phyloP scores from a whole-genome alignment of 108 stramenopile genomes.

The Cyclotella atomus region DNA sequence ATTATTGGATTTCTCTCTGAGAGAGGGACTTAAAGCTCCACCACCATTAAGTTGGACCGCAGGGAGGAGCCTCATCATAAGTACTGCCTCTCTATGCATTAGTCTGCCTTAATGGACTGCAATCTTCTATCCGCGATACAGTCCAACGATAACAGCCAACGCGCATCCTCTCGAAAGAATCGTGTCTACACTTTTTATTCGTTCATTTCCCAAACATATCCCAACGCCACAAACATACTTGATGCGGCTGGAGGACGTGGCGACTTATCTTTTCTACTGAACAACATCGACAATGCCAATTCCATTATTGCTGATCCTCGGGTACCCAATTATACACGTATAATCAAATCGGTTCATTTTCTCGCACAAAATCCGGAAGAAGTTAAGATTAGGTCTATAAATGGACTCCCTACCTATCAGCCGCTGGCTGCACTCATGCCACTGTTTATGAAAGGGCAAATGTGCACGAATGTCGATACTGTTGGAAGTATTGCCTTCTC shows the following conservation, averaged over 20 bases:
- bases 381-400: slow-evolving; percentile 53
- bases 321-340: slow-evolving; percentile 42
- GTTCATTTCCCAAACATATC: slow-evolving; percentile 56
- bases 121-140: too few relatives aligned
- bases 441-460: slow-evolving; percentile 23
- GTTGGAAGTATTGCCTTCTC: background rate
- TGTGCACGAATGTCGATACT: background rate
- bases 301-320: slow-evolving; percentile 81
- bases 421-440: slow-evolving; percentile 64
- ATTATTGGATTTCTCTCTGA: too few relatives aligned
- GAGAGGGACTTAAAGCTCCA: too few relatives aligned
- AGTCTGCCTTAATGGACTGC: too few relatives aligned
- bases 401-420: slow-evolving; percentile 58
- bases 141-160: slow-evolving; percentile 34
- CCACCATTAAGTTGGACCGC: too few relatives aligned
- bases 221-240: slow-evolving; percentile 41
- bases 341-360: slow-evolving; percentile 58
- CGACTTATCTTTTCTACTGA: slow-evolving; percentile 72
- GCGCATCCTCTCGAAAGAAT: slow-evolving; percentile 64
- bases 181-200: slow-evolving; percentile 75
- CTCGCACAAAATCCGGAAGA: slow-evolving; percentile 65
- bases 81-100: too few relatives aligned
- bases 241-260: slow-evolving; percentile 91
- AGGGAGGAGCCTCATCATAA: too few relatives aligned
- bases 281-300: slow-evolving; percentile 60